These are phyloP conservation scores for Sporodiniella umbellata DNA, from an alignment of 371 early-diverging fungal genomes.

Conservation along the genomic window DNA sequence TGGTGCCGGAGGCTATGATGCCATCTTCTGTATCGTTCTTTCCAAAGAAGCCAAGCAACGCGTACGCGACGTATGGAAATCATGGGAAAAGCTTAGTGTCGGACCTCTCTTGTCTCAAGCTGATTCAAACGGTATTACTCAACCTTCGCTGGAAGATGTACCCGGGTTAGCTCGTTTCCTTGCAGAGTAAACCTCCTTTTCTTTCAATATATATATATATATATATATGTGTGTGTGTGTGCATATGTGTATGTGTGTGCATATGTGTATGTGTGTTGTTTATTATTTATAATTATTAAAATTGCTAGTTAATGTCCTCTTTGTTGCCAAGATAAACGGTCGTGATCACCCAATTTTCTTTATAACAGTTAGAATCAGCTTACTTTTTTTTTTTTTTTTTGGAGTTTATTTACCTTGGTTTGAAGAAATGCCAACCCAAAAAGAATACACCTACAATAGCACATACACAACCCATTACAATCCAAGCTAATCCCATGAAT, in stretches of 20 bases:
- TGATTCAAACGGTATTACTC: constrained; percentile 49
- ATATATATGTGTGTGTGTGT: too few relatives aligned
- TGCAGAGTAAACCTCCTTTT: background rate
- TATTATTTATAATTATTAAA: too few relatives aligned
- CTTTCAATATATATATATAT: too few relatives aligned
- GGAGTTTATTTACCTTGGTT: constrained; percentile 87
- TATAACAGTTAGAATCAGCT: constrained; percentile 5
- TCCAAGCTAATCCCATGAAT: constrained; percentile 92
- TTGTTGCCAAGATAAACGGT: constrained; percentile 96
- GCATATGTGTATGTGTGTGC: too few relatives aligned
- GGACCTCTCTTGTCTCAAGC: constrained; percentile 71
- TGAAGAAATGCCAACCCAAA: constrained; percentile 84
- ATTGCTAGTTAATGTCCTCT: background rate
- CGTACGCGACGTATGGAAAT: constrained; percentile 62
- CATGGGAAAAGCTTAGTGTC: constrained; percentile 72
- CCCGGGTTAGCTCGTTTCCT: constrained; percentile 22
- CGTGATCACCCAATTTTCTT: constrained; percentile 95
- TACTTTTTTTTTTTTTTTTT: constrained; percentile 1
- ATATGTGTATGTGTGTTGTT: too few relatives aligned
- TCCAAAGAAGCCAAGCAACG: constrained; percentile 44
- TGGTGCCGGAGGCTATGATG: constrained; percentile 97
- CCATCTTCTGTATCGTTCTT: constrained; percentile 84
- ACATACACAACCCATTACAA: constrained; percentile 86
- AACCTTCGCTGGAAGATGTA: constrained; percentile 15
- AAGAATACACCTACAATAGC: constrained; percentile 86